Conservation (phyloP, 768 basidiomycete species). For the Russula brevipes region DNA sequence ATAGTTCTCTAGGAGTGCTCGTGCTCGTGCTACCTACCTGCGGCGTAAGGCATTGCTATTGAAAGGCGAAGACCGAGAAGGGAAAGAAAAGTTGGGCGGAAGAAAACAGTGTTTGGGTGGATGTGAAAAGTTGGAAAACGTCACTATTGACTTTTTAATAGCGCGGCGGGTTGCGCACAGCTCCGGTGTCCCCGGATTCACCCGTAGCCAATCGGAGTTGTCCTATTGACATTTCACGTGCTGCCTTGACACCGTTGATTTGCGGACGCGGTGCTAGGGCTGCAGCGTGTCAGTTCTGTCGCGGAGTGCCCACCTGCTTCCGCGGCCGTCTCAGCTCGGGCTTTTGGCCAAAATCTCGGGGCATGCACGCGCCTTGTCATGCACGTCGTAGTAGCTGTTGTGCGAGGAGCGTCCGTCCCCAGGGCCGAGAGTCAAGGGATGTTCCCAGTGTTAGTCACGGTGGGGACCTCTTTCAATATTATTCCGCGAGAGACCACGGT, state of each 20-base stretch:
- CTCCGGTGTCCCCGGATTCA: constrained; percentile 3
- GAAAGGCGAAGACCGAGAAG: neutral
- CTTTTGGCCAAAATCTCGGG: too few species aligned
- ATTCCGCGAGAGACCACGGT: too few species aligned
- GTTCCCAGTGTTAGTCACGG: too few species aligned
- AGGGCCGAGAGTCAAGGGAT: too few species aligned
- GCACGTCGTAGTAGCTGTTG: too few species aligned
- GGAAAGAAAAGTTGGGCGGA: neutral
- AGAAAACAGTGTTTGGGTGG: neutral
- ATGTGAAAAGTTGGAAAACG: neutral
- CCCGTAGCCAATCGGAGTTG: constrained; percentile 11
- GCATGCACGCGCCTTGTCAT: too few species aligned
- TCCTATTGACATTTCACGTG: neutral
- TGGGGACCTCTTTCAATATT: too few species aligned
- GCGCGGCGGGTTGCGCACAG: neutral
- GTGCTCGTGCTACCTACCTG: constrained; percentile 36
- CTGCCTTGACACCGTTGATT: neutral
- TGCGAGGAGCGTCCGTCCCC: too few species aligned
- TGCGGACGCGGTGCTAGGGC: too few species aligned
- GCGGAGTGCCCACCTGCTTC: too few species aligned
- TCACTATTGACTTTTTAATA: neutral
- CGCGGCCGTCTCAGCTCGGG: too few species aligned
- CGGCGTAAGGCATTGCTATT: constrained; percentile 40
- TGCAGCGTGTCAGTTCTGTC: too few species aligned
- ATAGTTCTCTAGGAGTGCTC: neutral